phyloP scores from a whole-genome alignment of 176 grass and related monocot species.

The Cenchrus purpureus region DNA sequence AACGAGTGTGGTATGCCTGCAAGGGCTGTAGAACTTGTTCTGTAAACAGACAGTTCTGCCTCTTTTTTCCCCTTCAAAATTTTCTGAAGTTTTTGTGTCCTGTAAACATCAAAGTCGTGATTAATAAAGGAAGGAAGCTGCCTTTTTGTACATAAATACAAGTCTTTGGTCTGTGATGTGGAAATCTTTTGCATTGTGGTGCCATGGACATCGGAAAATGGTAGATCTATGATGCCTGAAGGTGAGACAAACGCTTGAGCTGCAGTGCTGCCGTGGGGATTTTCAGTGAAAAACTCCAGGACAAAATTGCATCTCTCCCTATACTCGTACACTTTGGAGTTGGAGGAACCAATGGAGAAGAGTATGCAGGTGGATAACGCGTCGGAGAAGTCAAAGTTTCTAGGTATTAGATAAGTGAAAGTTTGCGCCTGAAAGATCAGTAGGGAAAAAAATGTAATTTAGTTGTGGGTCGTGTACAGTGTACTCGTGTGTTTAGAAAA shows the following conservation, averaged over 20 bases:
- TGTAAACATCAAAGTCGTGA: conserved; percentile 40
- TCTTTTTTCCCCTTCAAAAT: neutral
- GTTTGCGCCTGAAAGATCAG: conserved; percentile 7
- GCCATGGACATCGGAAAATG: neutral
- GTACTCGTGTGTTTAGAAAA: too few relatives aligned
- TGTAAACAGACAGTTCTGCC: conserved; percentile 12
- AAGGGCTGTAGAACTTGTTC: neutral
- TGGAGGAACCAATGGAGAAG: neutral
- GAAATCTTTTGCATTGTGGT: neutral
- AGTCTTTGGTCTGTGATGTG: conserved; percentile 9
- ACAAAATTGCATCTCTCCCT: neutral
- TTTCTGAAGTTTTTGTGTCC: conserved; percentile 32
- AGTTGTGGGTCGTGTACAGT: neutral
- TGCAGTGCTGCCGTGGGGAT: neutral
- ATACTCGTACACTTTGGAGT: too few relatives aligned
- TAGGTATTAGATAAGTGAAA: neutral
- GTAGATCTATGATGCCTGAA: conserved; percentile 1
- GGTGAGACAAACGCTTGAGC: neutral
- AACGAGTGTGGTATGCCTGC: neutral
- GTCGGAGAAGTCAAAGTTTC: conserved; percentile 21
- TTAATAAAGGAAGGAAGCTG: conserved; percentile 14
- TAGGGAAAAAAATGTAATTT: neutral
- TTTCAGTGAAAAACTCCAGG: neutral
- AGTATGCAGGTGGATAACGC: conserved; percentile 7
- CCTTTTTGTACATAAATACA: conserved; percentile 36